A percentile compares a stretch with the other conserved stretches of the same genome.
Conservation (phyloP, 2,329 filamentous ascomycete species). For the Ceratocystis ficicola region DNA sequence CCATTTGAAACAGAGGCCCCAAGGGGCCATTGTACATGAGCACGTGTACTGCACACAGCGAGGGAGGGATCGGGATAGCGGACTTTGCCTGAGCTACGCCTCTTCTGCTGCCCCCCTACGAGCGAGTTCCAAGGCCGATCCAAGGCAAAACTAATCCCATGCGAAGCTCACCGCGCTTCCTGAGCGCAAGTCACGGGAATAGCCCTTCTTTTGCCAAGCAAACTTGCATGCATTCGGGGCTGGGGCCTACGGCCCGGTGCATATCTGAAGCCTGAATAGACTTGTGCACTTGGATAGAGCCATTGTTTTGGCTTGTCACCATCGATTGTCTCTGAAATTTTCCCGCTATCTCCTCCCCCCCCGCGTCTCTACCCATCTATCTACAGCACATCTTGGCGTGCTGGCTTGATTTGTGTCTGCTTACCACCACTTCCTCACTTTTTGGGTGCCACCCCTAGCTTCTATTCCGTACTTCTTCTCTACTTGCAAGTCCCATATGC, state of each 20-base stretch:
- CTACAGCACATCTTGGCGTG: no score
- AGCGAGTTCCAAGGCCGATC: no score
- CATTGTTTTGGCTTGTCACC: not conserved
- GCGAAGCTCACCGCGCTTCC: not conserved
- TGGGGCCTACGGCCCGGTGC: conserved; percentile 2
- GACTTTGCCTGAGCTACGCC: no score
- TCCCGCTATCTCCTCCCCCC: not conserved
- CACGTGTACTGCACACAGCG: no score
- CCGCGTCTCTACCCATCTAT: no score
- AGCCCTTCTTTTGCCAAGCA: not conserved
- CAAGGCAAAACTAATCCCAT: not conserved
- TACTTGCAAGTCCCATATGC: not conserved
- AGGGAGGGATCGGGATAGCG: no score
- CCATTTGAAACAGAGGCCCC: no score
- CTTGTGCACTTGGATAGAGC: not conserved
- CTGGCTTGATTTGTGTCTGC: not conserved
- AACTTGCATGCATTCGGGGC: not conserved
- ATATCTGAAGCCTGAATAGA: not conserved
- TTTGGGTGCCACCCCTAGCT: not conserved
- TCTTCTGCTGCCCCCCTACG: no score
- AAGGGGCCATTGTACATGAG: no score
- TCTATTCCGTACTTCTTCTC: not conserved
- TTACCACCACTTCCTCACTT: not conserved
- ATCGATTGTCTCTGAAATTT: not conserved
- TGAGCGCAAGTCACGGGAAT: not conserved